A percentile compares a stretch with the other conserved stretches of the same genome.
phyloP scores from a whole-genome alignment of 352 stramenopile species.

The Aphanomyces invadans region DNA sequence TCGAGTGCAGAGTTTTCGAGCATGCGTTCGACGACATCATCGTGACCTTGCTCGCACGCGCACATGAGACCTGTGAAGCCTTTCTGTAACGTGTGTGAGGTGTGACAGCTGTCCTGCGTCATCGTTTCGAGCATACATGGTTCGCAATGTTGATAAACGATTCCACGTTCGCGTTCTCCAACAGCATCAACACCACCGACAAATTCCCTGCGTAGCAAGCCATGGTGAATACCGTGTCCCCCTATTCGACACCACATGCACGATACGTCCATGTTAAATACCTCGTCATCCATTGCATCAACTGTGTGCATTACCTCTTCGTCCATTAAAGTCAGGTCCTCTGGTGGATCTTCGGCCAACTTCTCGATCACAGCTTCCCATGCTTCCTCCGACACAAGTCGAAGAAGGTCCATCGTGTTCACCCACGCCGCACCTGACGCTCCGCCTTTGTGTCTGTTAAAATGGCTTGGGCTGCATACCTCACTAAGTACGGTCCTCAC shows the following conservation, averaged over 20 bases:
- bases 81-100: no score
- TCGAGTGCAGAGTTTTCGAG: constrained; percentile 7
- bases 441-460: no score
- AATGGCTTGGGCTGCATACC: no score
- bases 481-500: no score
- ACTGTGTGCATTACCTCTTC: neutral
- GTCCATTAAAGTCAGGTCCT: neutral
- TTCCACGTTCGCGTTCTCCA: neutral
- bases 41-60: constrained; percentile 15
- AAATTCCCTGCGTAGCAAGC: neutral
- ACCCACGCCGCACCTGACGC: no score
- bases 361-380: neutral
- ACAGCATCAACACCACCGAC: neutral
- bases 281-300: no score
- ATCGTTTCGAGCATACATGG: neutral
- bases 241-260: neutral
- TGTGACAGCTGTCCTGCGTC: neutral
- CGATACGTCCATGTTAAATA: neutral
- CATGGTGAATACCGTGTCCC: neutral
- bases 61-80: no score
- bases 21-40: neutral
- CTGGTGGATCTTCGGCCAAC: neutral
- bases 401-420: no score
- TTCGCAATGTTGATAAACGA: neutral
- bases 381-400: neutral